Evolutionary conservation across 805 yeast genomes (phyloP).

Genomic region (Gaillardinia entomophila): DNA sequence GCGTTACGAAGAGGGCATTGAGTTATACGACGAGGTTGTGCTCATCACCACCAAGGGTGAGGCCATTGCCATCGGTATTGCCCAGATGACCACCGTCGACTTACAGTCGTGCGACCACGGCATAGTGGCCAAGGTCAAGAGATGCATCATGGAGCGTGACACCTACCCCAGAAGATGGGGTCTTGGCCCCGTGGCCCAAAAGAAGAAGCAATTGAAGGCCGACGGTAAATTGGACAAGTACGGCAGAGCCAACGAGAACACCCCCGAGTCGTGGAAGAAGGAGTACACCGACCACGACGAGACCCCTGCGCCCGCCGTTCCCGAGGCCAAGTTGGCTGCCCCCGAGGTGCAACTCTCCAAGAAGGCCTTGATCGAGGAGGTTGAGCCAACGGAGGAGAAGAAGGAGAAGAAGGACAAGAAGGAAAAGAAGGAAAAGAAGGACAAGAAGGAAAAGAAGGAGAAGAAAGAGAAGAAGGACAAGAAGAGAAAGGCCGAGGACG

Average conservation of each 20-base stretch:
- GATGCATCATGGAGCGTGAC: constrained; percentile 99
- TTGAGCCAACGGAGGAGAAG: constrained; percentile 24
- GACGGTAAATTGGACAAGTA: constrained; percentile 95
- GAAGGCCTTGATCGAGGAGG: constrained; percentile 45
- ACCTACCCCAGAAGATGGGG: constrained; percentile 99
- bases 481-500: constrained; percentile 22
- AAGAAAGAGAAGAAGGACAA: constrained; percentile 51
- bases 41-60: constrained; percentile 98
- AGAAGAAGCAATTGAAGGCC: constrained; percentile 96
- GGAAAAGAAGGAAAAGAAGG: constrained; percentile 45
- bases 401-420: constrained; percentile 40
- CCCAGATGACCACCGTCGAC: constrained; percentile 98
- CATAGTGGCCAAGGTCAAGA: constrained; percentile 95
- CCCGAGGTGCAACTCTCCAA: constrained; percentile 43
- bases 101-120: constrained; percentile 97
- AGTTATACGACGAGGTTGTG: constrained; percentile 95
- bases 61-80: constrained; percentile 97
- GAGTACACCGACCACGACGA: constrained; percentile 69
- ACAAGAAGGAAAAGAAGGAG: constrained; percentile 58
- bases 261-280: constrained; percentile 89
- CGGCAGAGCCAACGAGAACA: constrained; percentile 89
- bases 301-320: constrained; percentile 53
- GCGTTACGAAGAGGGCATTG: constrained; percentile 97
- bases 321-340: constrained; percentile 46
- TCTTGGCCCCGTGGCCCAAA: constrained; percentile 95